Evolutionary conservation across 176 grass and related monocot species (phyloP), one percentile per base, ranked within the genome.

Genomic region (Lolium rigidum): DNA sequence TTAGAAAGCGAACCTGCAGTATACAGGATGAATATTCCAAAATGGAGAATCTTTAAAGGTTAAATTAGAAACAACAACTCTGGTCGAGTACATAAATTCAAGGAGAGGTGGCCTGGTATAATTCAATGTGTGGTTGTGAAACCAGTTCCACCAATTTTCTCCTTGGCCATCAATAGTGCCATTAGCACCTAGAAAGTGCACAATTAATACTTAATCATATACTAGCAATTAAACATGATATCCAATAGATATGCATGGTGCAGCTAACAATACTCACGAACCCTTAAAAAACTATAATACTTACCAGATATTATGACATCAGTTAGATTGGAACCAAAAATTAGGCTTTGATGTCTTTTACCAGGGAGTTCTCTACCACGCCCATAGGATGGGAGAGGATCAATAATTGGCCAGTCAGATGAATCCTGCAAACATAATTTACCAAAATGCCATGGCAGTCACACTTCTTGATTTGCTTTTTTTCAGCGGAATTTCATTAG

Each of bases 11-110:
- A 87, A 94, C 92, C 90, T 97, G 83, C 92, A 94, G 85, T 97
- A 97, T 58, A 97, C 90, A 81, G 92, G 92, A 84, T 97, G 95
- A 74, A 97, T 88, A 46, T 93, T 90, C 92, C 95, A 97, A 88
- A 97, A 97, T 65, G 95, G 92, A 10, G 95, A 94, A 28, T 93
- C 88, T 41, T 71, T 62, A 24, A 97, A 91, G 48, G 92, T 97
- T 80, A 97, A 82, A 87, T 97, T 91, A 61, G 92, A 91, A 81
- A 97, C 94, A 69, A 97, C 86, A 73, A 94, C 82, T 84, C 81
- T 91, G 54, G 81, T 93, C 37, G 92, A 97, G 57, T 97, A 88
- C 92, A 97, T 91, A 69, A 97, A 64, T 77, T 97, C 95, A 77
- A 97, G 59, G 67, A 97, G 85, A 65, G 93, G 90, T 18, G 95